phyloP scores from a whole-genome alignment of 306 rosid genomes.

The Ochetophila trinervis region DNA sequence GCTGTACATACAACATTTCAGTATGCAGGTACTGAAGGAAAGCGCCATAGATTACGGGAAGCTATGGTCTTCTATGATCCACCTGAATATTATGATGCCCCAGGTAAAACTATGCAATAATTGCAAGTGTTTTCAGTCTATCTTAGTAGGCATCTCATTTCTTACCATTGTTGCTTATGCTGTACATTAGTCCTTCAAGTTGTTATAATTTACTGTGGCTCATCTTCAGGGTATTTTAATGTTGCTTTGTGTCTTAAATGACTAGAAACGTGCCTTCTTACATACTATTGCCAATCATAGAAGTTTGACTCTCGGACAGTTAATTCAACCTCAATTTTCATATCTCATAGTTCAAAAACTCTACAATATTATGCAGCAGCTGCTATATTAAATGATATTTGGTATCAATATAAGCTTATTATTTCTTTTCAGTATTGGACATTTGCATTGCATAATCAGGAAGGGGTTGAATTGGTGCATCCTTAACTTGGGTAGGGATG shows the following conservation, averaged over 20 bases:
- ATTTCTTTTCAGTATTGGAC: no score
- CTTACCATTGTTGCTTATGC: constrained; percentile 9
- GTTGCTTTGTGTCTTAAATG: not conserved
- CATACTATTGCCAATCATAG: not conserved
- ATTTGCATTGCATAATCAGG: no score
- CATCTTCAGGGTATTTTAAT: not conserved
- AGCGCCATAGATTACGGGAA: constrained; percentile 93
- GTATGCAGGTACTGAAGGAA: constrained; percentile 90
- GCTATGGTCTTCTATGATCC: constrained; percentile 89
- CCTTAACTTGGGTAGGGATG: no score
- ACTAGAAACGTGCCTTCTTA: not conserved
- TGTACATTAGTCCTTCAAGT: not conserved
- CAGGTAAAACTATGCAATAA: constrained; percentile 42
- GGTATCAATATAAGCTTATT: not conserved
- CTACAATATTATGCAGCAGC: constrained; percentile 8
- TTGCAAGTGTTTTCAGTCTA: constrained; percentile 7
- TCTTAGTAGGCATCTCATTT: constrained; percentile 14
- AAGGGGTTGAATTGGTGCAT: no score
- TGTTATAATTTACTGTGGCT: not conserved
- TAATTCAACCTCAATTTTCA: not conserved
- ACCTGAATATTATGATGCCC: constrained; percentile 79
- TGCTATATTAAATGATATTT: not conserved
- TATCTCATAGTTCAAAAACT: not conserved
- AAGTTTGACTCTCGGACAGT: not conserved
- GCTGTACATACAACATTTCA: constrained; percentile 96